Percentiles rank a stretch among this genome's conserved stretches.
phyloP scores from a whole-genome alignment of 176 grass and related monocot genomes.

The Carex scoparia region DNA sequence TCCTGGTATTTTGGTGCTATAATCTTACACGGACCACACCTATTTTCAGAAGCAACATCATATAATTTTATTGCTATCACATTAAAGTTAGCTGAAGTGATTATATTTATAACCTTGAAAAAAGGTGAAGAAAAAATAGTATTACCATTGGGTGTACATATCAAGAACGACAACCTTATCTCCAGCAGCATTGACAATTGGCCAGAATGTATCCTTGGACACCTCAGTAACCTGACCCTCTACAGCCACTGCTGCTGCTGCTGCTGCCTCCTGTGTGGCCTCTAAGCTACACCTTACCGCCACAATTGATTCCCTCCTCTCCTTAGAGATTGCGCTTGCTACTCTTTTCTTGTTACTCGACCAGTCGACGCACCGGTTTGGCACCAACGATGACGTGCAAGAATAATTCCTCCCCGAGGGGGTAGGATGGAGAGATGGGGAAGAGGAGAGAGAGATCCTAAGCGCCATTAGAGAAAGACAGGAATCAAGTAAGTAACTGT shows the following conservation, averaged over 20 bases:
- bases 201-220: constrained; percentile 93
- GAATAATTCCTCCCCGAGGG: constrained; percentile 27
- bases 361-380: neutral
- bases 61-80: neutral
- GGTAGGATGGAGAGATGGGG: constrained; percentile 54
- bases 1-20: constrained; percentile 77
- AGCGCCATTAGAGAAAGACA: constrained; percentile 52
- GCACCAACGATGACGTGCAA: constrained; percentile 15
- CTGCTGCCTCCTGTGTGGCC: constrained; percentile 30
- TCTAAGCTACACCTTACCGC: constrained; percentile 54
- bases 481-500: neutral
- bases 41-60: constrained; percentile 17
- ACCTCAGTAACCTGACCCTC: constrained; percentile 82
- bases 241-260: constrained; percentile 28
- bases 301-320: constrained; percentile 13
- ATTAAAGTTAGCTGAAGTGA: too few species aligned
- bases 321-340: constrained; percentile 16
- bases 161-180: constrained; percentile 80
- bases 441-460: constrained; percentile 51
- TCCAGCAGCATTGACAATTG: constrained; percentile 71
- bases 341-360: constrained; percentile 29
- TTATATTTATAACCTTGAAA: neutral
- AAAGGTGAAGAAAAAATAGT: neutral
- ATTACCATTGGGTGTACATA: constrained; percentile 97
- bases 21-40: constrained; percentile 95